Evolutionary conservation across 805 yeast species (phyloP).

Genomic region (Saccharomycopsis schoenii): DNA sequence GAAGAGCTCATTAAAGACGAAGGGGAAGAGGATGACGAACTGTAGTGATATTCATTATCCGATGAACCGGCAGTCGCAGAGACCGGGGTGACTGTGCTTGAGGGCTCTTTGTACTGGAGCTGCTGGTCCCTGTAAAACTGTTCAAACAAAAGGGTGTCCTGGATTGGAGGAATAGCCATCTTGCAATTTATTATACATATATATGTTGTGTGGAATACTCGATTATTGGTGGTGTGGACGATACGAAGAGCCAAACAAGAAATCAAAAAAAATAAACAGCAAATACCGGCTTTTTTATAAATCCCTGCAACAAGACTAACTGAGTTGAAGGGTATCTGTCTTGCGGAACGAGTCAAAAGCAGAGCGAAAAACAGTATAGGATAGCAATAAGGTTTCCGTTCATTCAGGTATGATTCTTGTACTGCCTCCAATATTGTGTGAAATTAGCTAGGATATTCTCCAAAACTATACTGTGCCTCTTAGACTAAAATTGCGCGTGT

Average conservation of each 20-base stretch:
- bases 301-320: background rate
- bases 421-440: background rate
- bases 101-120: background rate
- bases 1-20: background rate
- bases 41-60: background rate
- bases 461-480: background rate
- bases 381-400: no score
- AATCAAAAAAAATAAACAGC: background rate
- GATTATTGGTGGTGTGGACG: background rate
- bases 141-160: background rate
- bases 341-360: background rate
- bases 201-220: no score
- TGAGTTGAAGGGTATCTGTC: background rate
- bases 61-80: no score
- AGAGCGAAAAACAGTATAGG: no score
- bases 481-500: background rate
- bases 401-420: no score
- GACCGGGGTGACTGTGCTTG: no score
- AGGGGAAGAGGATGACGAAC: background rate
- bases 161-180: background rate
- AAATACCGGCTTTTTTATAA: background rate
- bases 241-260: background rate
- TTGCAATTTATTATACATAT: background rate
- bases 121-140: background rate
- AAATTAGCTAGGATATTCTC: background rate